Conservation (phyloP, 768 basidiomycete genomes). For the Boletus tylopilopsis region DNA sequence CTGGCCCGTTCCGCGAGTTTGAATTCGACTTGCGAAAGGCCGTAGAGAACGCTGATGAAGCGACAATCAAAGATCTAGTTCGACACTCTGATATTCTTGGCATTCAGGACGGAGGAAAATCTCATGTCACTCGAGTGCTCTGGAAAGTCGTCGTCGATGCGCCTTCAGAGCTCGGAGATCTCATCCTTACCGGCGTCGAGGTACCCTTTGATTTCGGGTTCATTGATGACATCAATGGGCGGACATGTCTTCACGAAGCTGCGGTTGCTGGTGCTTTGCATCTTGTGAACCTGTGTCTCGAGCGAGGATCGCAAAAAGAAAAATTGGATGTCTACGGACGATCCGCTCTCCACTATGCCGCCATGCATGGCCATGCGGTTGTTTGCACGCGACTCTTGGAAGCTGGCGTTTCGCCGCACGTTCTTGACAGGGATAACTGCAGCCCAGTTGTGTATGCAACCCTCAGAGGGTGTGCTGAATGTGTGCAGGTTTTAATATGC, state of each 20-base stretch:
- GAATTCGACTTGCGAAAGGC: slow-evolving; percentile 85
- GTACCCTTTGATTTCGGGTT: slow-evolving; percentile 84
- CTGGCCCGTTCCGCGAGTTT: slow-evolving; percentile 81
- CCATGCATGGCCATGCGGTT: slow-evolving; percentile 81
- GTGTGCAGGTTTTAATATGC: slow-evolving; percentile 78
- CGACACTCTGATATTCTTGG: slow-evolving; percentile 64
- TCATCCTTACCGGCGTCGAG: slow-evolving; percentile 65
- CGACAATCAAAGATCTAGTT: slow-evolving; percentile 65
- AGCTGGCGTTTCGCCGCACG: slow-evolving; percentile 59
- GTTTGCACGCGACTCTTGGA: slow-evolving; percentile 77
- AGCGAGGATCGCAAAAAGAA: slow-evolving; percentile 63
- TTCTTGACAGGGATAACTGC: slow-evolving; percentile 90
- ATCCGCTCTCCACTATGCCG: slow-evolving; percentile 91
- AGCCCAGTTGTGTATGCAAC: slow-evolving; percentile 94
- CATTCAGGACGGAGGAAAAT: slow-evolving; percentile 55
- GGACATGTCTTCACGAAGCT: slow-evolving; percentile 91
- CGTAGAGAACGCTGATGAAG: slow-evolving; percentile 55
- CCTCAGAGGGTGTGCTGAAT: slow-evolving; percentile 75
- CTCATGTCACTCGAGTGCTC: slow-evolving; percentile 83
- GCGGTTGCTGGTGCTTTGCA: slow-evolving; percentile 78
- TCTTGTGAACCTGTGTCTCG: slow-evolving; percentile 78
- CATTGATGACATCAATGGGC: slow-evolving; percentile 94
- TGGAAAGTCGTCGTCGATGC: slow-evolving; percentile 92
- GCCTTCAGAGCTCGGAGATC: slow-evolving; percentile 63
- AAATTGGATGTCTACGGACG: slow-evolving; percentile 89